phyloP scores from a whole-genome alignment of 139 green algal genomes.

The Chlorella sp. region DNA sequence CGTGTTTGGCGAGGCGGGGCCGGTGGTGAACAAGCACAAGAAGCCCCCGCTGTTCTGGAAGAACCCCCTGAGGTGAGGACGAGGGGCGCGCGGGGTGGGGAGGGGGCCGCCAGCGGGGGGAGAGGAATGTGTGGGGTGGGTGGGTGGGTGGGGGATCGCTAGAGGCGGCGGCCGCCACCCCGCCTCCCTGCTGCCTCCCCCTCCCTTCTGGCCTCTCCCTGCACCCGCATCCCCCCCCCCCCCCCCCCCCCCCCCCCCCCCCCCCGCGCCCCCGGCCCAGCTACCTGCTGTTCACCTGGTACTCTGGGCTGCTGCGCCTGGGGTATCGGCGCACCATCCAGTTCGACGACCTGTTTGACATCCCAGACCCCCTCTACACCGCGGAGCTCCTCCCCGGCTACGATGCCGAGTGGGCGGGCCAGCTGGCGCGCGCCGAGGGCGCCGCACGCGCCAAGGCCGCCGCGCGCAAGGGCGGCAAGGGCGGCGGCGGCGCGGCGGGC shows the following conservation, averaged over 20 bases:
- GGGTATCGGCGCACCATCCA: conserved; percentile 33
- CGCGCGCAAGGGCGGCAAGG: too few relatives aligned
- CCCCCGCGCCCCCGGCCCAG: background rate
- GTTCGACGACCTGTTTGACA: conserved; percentile 37
- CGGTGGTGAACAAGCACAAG: too few relatives aligned
- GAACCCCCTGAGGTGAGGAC: conserved; percentile 8
- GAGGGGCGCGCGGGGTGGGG: too few relatives aligned
- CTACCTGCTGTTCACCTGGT: conserved; percentile 23
- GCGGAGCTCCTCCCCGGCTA: conserved; percentile 20
- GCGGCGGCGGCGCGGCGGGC: too few relatives aligned
- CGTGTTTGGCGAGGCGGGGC: too few relatives aligned
- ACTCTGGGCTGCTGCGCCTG: conserved; percentile 23
- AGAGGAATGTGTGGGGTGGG: too few relatives aligned
- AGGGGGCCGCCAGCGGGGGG: too few relatives aligned
- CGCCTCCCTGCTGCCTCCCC: background rate
- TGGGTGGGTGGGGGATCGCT: too few relatives aligned
- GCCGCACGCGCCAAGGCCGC: too few relatives aligned
- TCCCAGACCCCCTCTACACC: conserved; percentile 27
- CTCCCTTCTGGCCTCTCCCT: background rate
- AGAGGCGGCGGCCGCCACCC: background rate
- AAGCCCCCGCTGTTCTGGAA: conserved; percentile 6
- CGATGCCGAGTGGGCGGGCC: background rate
- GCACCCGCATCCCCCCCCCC: background rate
- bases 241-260: background rate
- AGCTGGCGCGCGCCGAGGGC: background rate